Base-by-base conservation (phyloP, 2,329 filamentous ascomycete species). In the Botryotinia narcissicola region DNA sequence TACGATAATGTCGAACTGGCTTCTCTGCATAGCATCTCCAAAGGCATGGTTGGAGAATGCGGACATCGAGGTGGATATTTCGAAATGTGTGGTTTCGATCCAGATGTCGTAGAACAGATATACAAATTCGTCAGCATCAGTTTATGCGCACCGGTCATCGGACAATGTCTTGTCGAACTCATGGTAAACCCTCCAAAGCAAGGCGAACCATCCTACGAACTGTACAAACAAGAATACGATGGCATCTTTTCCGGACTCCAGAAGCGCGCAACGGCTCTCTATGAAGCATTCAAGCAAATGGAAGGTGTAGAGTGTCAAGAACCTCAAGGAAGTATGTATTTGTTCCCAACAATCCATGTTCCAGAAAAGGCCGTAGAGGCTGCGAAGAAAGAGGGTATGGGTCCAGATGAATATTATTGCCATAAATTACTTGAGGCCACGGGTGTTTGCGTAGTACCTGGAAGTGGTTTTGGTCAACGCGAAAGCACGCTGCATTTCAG, bases 121-220 rank as follows among this genome's bases (percentile, higher is more conserved):
- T 98, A 98, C 90, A 99, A 99, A 86, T 97, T 97, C 82, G 92
- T 98, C 81, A 96, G 92, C 82, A 98, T 99, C 85, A 95, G 93
- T 85, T 91, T 99, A 78, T 99, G 96, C 84, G 92, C 96, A 69
- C 95, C 96, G 40, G 96, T 99, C 79, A 89, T 97, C 78, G 95
- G 95, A 75, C 96, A 99, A 87, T 98, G 96, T 84, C 87, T 98
- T 66, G 93, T 99, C 75, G 96, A 98, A 86, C 86, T 97, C 82
- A 98, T 98, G 95, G 94, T 98, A 80, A 98, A 98, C 87, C 96
- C 96, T 71, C 96, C 96, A 57, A 88, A 88, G 80, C 84, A 90
- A 78, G 95, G 96, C 74, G 92, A 97, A 74, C 93, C 93, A 25
- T 97, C 93, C 77, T 92, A 93, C 83, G 90, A 90, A 76, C 88